Evolutionary conservation across 306 rosid species (phyloP), one percentile per base, ranked within the genome.

Genomic region (Erythrophleum fordii): DNA sequence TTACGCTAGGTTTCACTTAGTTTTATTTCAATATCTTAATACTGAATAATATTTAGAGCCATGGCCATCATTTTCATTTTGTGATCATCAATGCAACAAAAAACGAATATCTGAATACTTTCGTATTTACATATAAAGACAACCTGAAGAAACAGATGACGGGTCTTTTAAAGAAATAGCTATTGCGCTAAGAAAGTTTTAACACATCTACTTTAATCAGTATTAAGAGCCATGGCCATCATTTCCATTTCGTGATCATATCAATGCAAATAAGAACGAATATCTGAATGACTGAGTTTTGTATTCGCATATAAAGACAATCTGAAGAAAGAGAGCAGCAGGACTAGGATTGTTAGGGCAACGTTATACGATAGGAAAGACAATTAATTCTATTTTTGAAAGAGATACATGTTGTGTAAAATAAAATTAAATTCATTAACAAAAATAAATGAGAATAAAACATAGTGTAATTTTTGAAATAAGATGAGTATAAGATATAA

Each of bases 321-420:
- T 41, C n/a, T 79, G 77, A 79, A 88, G 83, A 87, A 84, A 91
- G 90, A 81, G 88, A n/a, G n/a, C n/a, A n/a, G n/a, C n/a, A n/a
- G n/a, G n/a, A n/a, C n/a, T n/a, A n/a, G n/a, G n/a, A n/a, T n/a
- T n/a, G n/a, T n/a, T n/a, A n/a, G n/a, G n/a, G n/a, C n/a, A n/a
- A n/a, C n/a, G n/a, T n/a, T n/a, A n/a, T n/a, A n/a, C n/a, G n/a
- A n/a, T n/a, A n/a, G n/a, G n/a, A n/a, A n/a, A n/a, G n/a, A n/a
- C n/a, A n/a, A n/a, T n/a, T n/a, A n/a, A n/a, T n/a, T n/a, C n/a
- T n/a, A n/a, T n/a, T n/a, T n/a, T n/a, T n/a, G n/a, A n/a, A n/a
- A n/a, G n/a, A n/a, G n/a, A n/a, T n/a, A n/a, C n/a, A n/a, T n/a
- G n/a, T n/a, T n/a, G n/a, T n/a, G n/a, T n/a, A n/a, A n/a, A n/a